phyloP scores from a whole-genome alignment of 2,329 filamentous ascomycete genomes.

The Colletotrichum acutatum region DNA sequence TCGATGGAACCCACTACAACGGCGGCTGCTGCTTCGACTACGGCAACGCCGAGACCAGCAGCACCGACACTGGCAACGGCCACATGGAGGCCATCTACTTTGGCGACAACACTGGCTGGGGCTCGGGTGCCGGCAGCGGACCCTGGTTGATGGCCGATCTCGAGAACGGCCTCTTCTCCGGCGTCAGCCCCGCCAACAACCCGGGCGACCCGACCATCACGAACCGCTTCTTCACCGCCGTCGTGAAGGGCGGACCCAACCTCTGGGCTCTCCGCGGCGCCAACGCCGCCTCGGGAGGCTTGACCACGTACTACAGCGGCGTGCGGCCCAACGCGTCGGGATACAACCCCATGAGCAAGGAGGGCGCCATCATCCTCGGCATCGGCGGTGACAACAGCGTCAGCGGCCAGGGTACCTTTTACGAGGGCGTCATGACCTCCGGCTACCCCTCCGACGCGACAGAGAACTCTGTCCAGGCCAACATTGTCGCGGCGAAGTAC shows the following conservation, averaged over 20 bases:
- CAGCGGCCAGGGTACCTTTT: conserved; percentile 70
- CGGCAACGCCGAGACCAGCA: conserved; percentile 66
- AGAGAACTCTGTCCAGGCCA: conserved; percentile 67
- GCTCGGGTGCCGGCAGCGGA: conserved; percentile 65
- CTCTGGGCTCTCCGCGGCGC: conserved; percentile 70
- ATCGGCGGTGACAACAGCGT: conserved; percentile 75
- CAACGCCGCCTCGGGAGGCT: conserved; percentile 62
- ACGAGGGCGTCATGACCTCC: conserved; percentile 73
- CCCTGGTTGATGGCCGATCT: conserved; percentile 78
- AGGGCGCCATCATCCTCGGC: conserved; percentile 75
- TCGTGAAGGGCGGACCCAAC: conserved; percentile 66
- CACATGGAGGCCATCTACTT: conserved; percentile 79
- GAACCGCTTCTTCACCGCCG: conserved; percentile 66
- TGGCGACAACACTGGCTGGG: conserved; percentile 65
- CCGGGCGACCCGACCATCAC: conserved; percentile 61
- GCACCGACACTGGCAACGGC: conserved; percentile 65
- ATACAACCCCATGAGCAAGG: conserved; percentile 73
- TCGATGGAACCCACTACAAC: conserved; percentile 71
- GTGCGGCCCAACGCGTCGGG: conserved; percentile 60
- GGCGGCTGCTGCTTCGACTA: conserved; percentile 67
- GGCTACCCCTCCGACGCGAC: conserved; percentile 70
- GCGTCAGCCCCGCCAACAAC: conserved; percentile 57
- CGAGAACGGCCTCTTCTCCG: conserved; percentile 74
- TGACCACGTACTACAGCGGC: conserved; percentile 70
- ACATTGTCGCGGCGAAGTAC: conserved; percentile 71